These are phyloP conservation scores for Phytopythium vexans DNA, from an alignment of 352 stramenopile species.

Conservation along the genomic window DNA sequence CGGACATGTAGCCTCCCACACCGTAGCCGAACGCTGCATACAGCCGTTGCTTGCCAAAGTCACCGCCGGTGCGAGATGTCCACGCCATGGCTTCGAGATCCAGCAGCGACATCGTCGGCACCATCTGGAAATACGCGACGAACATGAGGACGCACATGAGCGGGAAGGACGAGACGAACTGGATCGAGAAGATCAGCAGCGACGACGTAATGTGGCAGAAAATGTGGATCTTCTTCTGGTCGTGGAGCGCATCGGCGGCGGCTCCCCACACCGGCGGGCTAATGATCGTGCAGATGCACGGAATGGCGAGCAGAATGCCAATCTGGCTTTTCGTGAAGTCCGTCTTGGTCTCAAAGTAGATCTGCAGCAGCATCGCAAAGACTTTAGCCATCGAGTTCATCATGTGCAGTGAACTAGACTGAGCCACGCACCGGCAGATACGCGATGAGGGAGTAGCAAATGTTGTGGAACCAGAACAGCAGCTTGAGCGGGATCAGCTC, in stretches of 20 bases:
- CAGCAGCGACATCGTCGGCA: conserved; percentile 36
- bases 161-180: conserved; percentile 31
- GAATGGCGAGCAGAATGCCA: conserved; percentile 44
- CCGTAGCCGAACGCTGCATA: conserved; percentile 55
- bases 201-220: conserved; percentile 35
- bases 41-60: conserved; percentile 58
- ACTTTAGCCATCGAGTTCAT: not conserved
- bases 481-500: conserved; percentile 20
- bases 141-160: conserved; percentile 30
- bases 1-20: conserved; percentile 38
- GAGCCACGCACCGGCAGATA: conserved; percentile 17
- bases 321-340: conserved; percentile 46
- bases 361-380: conserved; percentile 4
- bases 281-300: conserved; percentile 37
- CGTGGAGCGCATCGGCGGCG: conserved; percentile 35
- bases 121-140: conserved; percentile 33
- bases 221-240: conserved; percentile 41
- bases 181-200: conserved; percentile 39
- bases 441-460: conserved; percentile 18
- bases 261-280: conserved; percentile 46
- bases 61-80: conserved; percentile 33
- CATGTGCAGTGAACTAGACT: not conserved
- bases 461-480: conserved; percentile 15
- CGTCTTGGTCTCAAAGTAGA: conserved; percentile 15
- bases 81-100: conserved; percentile 49